Evolutionary conservation across 2,329 filamentous ascomycete genomes (phyloP).

Genomic region (Microdochium bolleyi): DNA sequence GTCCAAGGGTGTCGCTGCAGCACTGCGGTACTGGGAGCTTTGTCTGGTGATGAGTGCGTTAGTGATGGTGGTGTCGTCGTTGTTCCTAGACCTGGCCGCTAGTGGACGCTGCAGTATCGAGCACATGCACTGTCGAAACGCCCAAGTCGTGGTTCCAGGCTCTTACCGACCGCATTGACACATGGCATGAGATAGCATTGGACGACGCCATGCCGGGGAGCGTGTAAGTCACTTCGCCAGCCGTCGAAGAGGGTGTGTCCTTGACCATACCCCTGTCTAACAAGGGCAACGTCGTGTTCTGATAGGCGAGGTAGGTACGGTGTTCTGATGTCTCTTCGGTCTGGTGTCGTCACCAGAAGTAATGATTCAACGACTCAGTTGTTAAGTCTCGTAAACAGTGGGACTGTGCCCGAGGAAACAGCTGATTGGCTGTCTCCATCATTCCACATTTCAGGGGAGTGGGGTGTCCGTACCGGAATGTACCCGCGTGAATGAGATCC

Average conservation of each 20-base stretch:
- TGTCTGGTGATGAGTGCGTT: neutral
- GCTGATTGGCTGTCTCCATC: neutral
- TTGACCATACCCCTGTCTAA: too few relatives aligned
- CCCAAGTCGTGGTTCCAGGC: neutral
- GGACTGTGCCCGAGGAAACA: neutral
- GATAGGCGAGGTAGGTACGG: too few relatives aligned
- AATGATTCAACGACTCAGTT: constrained; percentile 1
- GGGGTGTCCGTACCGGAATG: neutral
- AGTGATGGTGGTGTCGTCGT: neutral
- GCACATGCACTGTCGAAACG: neutral
- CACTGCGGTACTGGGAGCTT: neutral
- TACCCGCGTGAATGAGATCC: neutral
- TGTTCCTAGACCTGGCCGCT: neutral
- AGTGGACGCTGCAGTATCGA: neutral
- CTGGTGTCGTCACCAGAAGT: neutral
- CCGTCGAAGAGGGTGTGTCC: too few relatives aligned
- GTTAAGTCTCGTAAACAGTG: neutral
- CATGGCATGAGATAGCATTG: neutral
- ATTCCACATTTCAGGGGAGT: neutral
- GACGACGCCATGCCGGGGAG: neutral
- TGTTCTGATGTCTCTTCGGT: neutral
- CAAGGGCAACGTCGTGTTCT: too few relatives aligned
- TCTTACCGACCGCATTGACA: neutral
- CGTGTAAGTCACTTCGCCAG: neutral
- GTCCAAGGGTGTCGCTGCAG: neutral